Conservation (phyloP, 192 early-diverging fungal genomes). For the Umbelopsis sp. region DNA sequence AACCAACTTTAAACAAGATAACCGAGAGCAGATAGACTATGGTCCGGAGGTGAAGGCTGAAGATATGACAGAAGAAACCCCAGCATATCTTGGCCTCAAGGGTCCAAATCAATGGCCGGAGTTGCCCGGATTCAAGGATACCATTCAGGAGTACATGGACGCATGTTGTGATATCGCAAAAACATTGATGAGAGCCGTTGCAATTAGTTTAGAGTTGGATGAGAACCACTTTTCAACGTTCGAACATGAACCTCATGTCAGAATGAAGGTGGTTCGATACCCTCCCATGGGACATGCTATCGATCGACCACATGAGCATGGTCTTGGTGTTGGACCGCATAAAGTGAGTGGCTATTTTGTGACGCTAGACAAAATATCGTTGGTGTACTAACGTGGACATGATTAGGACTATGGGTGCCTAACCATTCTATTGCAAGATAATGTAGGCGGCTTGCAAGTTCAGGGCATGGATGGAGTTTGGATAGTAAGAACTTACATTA, state of each 20-base stretch:
- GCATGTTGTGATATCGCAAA: constrained; percentile 47
- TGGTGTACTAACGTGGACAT: not conserved
- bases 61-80: constrained; percentile 26
- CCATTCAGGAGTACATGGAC: constrained; percentile 38
- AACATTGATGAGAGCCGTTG: constrained; percentile 47
- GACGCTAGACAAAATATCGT: not conserved
- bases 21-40: constrained; percentile 60
- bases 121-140: constrained; percentile 47
- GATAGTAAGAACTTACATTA: constrained; percentile 41
- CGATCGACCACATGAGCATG: constrained; percentile 36
- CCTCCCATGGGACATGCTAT: constrained; percentile 40
- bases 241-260: constrained; percentile 39
- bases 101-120: constrained; percentile 68
- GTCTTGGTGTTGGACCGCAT: constrained; percentile 61
- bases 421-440: constrained; percentile 58
- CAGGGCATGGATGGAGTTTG: constrained; percentile 60
- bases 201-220: constrained; percentile 44
- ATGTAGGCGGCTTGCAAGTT: constrained; percentile 63
- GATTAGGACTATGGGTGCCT: constrained; percentile 49
- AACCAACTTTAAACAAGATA: constrained; percentile 41
- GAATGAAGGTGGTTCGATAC: constrained; percentile 47
- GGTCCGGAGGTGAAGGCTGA: constrained; percentile 44
- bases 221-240: constrained; percentile 43
- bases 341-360: constrained; percentile 23
- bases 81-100: constrained; percentile 48